Percentiles rank a stretch among this genome's conserved stretches.
Evolutionary conservation across 192 early-diverging fungal genomes (phyloP).

Genomic region (Tieghemiomyces parasiticus): DNA sequence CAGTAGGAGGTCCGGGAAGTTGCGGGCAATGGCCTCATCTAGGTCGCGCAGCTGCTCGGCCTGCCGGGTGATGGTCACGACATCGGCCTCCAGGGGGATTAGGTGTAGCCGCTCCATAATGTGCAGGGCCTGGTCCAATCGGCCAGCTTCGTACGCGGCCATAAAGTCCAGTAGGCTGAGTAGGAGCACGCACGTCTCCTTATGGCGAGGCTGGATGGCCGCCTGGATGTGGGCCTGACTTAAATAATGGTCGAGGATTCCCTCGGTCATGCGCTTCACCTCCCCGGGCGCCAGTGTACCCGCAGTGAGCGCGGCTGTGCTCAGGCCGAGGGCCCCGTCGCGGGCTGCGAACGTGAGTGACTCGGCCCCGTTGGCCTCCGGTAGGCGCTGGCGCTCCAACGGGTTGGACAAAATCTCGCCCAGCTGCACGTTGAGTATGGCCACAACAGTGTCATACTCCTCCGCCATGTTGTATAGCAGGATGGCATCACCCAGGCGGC

Average conservation of each 20-base stretch:
- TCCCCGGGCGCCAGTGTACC: conserved; percentile 14
- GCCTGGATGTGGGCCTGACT: conserved; percentile 31
- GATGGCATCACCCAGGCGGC: conserved; percentile 55
- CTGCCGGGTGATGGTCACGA: conserved; percentile 35
- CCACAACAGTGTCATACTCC: conserved; percentile 58
- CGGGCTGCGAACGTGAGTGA: neutral
- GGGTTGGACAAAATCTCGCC: conserved; percentile 38
- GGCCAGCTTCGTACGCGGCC: conserved; percentile 29
- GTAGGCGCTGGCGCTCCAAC: conserved; percentile 4
- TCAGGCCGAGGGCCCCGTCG: conserved; percentile 1
- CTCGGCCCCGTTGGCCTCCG: neutral
- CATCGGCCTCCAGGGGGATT: conserved; percentile 45
- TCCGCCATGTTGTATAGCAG: conserved; percentile 60
- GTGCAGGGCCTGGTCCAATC: conserved; percentile 42
- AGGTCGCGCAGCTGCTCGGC: conserved; percentile 47
- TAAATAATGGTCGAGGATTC: conserved; percentile 28
- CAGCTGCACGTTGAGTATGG: conserved; percentile 48
- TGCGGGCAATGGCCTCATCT: conserved; percentile 51
- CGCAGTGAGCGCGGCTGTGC: neutral
- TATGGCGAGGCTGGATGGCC: conserved; percentile 19
- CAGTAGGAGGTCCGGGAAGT: conserved; percentile 62
- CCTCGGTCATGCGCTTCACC: conserved; percentile 29
- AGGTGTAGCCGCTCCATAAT: conserved; percentile 41
- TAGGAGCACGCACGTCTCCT: conserved; percentile 39
- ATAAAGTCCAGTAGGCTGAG: conserved; percentile 44